Evolutionary conservation across 2,329 filamentous ascomycete species (phyloP).

Genomic region (Fusarium kyushuense): DNA sequence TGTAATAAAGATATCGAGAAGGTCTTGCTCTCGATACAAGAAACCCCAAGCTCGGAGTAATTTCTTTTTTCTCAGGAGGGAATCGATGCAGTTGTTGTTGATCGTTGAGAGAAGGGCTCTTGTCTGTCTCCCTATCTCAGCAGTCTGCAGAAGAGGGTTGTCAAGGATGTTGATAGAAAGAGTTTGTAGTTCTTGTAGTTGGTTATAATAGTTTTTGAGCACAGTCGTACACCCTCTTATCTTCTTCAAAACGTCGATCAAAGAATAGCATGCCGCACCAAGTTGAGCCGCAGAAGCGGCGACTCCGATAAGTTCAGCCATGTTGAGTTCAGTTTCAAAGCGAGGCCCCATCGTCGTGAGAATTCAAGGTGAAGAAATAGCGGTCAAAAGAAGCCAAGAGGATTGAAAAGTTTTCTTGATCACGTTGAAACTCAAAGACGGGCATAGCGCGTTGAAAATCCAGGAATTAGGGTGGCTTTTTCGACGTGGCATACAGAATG

Average conservation of each 20-base stretch:
- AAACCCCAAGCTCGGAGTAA: conserved; percentile 9
- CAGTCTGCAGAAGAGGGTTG: conserved; percentile 43
- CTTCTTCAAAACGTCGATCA: conserved; percentile 37
- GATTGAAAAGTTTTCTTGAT: conserved; percentile 9
- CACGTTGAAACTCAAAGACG: rapidly evolving
- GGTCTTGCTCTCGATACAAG: conserved; percentile 13
- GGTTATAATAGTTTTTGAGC: conserved; percentile 33
- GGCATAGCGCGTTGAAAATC: conserved; percentile 19
- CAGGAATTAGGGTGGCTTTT: neutral
- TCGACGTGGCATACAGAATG: conserved; percentile 31
- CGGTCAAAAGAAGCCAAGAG: conserved; percentile 15
- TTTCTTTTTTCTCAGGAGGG: neutral
- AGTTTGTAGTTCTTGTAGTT: conserved; percentile 38
- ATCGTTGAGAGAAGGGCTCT: conserved; percentile 31
- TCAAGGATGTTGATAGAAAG: conserved; percentile 35
- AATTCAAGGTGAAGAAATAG: neutral
- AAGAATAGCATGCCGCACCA: conserved; percentile 17
- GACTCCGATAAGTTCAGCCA: conserved; percentile 44
- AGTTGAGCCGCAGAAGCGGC: conserved; percentile 40
- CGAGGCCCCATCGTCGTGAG: neutral
- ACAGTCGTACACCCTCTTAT: conserved; percentile 41
- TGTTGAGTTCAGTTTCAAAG: conserved; percentile 7
- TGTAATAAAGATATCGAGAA: conserved; percentile 27
- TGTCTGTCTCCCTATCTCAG: conserved; percentile 32
- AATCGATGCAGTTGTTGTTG: conserved; percentile 13